These are phyloP conservation scores for Trypethelium eluteriae DNA, from an alignment of 495 filamentous ascomycete genomes.

Conservation along the genomic window DNA sequence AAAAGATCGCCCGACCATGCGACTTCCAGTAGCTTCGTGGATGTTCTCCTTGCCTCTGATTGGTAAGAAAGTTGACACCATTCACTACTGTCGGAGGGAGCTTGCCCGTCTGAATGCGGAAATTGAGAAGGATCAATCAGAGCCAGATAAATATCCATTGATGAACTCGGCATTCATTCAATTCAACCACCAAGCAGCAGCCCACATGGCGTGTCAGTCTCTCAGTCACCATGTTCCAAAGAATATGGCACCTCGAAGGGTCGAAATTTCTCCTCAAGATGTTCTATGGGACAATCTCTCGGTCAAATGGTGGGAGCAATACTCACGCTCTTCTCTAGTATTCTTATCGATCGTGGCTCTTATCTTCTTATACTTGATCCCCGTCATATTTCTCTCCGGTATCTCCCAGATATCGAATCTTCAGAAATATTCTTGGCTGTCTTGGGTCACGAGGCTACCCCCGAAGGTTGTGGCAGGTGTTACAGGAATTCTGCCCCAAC, in stretches of 20 bases:
- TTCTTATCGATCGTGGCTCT: constrained; percentile 59
- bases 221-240: constrained; percentile 87
- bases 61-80: constrained; percentile 89
- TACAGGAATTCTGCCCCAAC: constrained; percentile 77
- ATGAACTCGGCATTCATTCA: constrained; percentile 99
- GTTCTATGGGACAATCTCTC: constrained; percentile 99
- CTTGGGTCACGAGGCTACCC: constrained; percentile 60
- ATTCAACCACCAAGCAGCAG: constrained; percentile 95
- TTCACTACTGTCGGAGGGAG: constrained; percentile 83
- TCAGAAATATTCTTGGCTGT: constrained; percentile 58
- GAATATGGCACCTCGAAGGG: constrained; percentile 85
- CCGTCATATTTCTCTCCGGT: constrained; percentile 78
- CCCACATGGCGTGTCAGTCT: constrained; percentile 95
- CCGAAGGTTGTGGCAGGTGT: constrained; percentile 60
- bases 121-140: constrained; percentile 83
- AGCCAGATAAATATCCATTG: constrained; percentile 78
- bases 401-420: constrained; percentile 69
- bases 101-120: constrained; percentile 84
- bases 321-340: constrained; percentile 63
- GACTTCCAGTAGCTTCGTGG: constrained; percentile 77
- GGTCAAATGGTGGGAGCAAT: constrained; percentile 89
- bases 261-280: constrained; percentile 89
- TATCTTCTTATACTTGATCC: constrained; percentile 84
- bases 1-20: constrained; percentile 79
- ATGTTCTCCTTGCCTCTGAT: constrained; percentile 72